Evolutionary conservation across 2,329 filamentous ascomycete species (phyloP), one percentile per base, ranked within the genome.

Genomic region (Emergomyces pasteurianus): DNA sequence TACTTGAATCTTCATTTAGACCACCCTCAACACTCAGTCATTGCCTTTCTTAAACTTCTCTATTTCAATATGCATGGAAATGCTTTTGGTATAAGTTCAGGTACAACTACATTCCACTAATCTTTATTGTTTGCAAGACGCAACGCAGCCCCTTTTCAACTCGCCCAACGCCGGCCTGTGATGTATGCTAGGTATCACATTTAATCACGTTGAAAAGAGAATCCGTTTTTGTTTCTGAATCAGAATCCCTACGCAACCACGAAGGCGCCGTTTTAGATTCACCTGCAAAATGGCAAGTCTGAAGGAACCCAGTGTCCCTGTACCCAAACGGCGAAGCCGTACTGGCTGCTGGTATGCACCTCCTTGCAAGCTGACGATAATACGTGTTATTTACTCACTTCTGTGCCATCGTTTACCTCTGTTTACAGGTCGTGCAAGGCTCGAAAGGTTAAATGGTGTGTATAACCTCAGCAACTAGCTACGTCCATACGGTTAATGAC

Each of bases 371-470:
- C 38, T 28, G 42, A 21, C 14, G 16, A 43, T 34, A 7, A 36
- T 43, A 66, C 61, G 58, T 7, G 1, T 59, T 2, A 50, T 28
- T 43, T n/a, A n/a, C 40, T 52, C 47, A 43, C 46, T 26, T n/a
- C 67, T 62, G 28, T 42, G 61, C 61, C 16, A 62, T 55, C 21
- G 8, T 36, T 8, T 40, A 26, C 60, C 61, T 42, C 62, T 59
- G 58, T 46, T 50, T 28, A n/a, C 53, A 88, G 86, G 85, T 86
- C 86, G 16, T 90, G 87, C 76, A 90, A 90, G 76, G 81, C 81
- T 64, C 81, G 86, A 63, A 90, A 87, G 72, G 82, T 87, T 65
- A 90, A 90, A 76, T 90, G 87, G 77, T 78, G 74, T 66, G 63
- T 58, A 31, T 23, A 54, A 26, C 14, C 16, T 28, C 47, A 12